phyloP scores from a whole-genome alignment of 2,329 filamentous ascomycete genomes.

The Ascochyta rabiei region DNA sequence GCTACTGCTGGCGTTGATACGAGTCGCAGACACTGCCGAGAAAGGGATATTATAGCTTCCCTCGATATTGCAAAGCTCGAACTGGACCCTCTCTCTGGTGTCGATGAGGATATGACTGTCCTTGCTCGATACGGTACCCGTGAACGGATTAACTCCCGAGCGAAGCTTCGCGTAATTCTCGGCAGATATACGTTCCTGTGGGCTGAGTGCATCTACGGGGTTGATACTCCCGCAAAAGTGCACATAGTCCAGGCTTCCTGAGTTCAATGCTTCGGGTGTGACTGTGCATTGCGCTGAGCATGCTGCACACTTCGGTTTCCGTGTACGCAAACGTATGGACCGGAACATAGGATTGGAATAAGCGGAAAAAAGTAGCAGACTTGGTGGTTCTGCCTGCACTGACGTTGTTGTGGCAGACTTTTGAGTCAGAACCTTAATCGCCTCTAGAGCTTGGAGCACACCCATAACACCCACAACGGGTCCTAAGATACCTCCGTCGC shows the following conservation, averaged over 20 bases:
- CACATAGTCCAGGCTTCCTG: constrained; percentile 78
- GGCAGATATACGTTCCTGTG: constrained; percentile 72
- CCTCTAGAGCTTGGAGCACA: constrained; percentile 86
- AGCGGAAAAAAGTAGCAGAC: constrained; percentile 61
- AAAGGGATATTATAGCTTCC: constrained; percentile 79
- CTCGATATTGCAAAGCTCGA: constrained; percentile 75
- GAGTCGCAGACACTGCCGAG: constrained; percentile 55
- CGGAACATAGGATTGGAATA: constrained; percentile 67
- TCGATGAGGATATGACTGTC: constrained; percentile 71
- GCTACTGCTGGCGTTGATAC: neutral
- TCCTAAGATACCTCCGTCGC: constrained; percentile 90
- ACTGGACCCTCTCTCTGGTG: constrained; percentile 84
- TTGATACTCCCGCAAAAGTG: constrained; percentile 76
- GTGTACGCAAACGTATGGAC: constrained; percentile 73
- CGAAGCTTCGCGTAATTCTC: constrained; percentile 60
- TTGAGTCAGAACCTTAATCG: constrained; percentile 77
- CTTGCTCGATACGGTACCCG: constrained; percentile 34
- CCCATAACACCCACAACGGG: constrained; percentile 95
- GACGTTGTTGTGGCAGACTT: constrained; percentile 22
- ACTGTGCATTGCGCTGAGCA: constrained; percentile 72
- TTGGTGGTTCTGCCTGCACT: constrained; percentile 41
- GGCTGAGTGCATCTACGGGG: constrained; percentile 62
- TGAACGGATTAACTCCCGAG: constrained; percentile 42
- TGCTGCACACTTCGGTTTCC: constrained; percentile 73
- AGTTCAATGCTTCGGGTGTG: constrained; percentile 65